Evolutionary conservation across 1,284 basidiomycete genomes (phyloP).

Genomic region (Rhodotorula sp.): DNA sequence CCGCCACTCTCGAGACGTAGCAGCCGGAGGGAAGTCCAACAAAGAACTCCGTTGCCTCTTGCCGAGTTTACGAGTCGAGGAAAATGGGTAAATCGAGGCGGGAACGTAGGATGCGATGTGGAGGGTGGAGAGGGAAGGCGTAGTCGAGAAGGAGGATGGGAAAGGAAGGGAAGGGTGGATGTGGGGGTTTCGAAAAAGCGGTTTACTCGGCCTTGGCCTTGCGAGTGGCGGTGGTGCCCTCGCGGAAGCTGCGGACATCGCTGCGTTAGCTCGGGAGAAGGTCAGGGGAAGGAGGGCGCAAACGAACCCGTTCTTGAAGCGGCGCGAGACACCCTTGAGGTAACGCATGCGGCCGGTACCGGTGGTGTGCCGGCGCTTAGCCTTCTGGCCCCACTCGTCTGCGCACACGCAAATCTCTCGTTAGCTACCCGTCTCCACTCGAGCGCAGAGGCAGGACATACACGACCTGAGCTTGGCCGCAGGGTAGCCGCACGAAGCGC

Average conservation of each 20-base stretch:
- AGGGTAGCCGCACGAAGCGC: slow-evolving; percentile 94
- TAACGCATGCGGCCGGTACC: slow-evolving; percentile 95
- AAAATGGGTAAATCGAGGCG: too few species aligned
- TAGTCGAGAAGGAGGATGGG: too few species aligned
- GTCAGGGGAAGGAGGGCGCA: neutral
- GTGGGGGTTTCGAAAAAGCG: neutral
- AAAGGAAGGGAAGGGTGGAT: neutral
- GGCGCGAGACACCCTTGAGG: slow-evolving; percentile 84
- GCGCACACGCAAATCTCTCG: neutral
- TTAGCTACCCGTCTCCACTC: neutral
- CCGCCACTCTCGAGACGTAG: neutral
- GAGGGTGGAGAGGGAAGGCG: neutral
- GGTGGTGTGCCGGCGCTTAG: slow-evolving; percentile 89
- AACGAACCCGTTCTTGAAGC: slow-evolving; percentile 90
- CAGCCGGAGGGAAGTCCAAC: too few species aligned
- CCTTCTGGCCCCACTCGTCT: slow-evolving; percentile 95
- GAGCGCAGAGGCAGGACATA: slow-evolving; percentile 6
- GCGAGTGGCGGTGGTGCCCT: slow-evolving; percentile 65
- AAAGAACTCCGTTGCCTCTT: too few species aligned
- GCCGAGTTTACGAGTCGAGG: too few species aligned
- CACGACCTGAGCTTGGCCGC: slow-evolving; percentile 89
- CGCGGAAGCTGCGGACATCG: slow-evolving; percentile 55
- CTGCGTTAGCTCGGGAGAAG: neutral
- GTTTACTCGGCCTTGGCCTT: slow-evolving; percentile 53
- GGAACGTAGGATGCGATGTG: neutral